A percentile compares a stretch with the other conserved stretches of the same genome.
Evolutionary conservation across 2,329 filamentous ascomycete genomes (phyloP).

Genomic region (Penicillium sp.): DNA sequence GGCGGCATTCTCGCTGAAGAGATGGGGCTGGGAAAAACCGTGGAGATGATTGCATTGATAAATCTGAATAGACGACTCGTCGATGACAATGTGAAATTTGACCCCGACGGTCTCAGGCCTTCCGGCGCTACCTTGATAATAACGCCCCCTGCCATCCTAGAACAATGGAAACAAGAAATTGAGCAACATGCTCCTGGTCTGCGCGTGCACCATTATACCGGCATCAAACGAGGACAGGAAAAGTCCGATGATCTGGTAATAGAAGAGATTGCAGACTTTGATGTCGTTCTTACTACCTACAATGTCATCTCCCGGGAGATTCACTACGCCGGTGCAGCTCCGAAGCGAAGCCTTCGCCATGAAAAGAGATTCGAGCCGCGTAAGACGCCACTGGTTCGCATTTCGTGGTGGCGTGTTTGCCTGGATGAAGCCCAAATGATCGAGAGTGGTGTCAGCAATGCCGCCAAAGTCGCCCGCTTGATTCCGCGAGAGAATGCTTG

Average conservation of each 20-base stretch:
- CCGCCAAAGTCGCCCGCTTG: constrained; percentile 73
- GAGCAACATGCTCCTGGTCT: constrained; percentile 56
- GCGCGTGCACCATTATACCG: constrained; percentile 56
- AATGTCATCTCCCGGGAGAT: constrained; percentile 75
- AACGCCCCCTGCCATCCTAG: constrained; percentile 59
- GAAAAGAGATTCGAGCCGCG: constrained; percentile 64
- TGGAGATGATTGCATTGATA: constrained; percentile 49
- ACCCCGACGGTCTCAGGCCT: constrained; percentile 27
- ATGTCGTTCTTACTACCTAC: constrained; percentile 64
- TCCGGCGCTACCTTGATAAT: constrained; percentile 62
- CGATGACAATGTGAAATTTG: constrained; percentile 15
- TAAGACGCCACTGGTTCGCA: constrained; percentile 73
- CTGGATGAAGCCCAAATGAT: constrained; percentile 79
- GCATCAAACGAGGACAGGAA: constrained; percentile 44
- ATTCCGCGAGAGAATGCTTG: constrained; percentile 85
- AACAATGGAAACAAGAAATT: constrained; percentile 64
- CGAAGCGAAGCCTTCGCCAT: constrained; percentile 66
- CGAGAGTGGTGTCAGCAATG: constrained; percentile 80
- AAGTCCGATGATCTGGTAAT: constrained; percentile 43
- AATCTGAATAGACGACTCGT: constrained; percentile 38
- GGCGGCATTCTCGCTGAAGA: constrained; percentile 52
- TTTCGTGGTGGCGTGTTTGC: constrained; percentile 83
- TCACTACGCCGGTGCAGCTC: constrained; percentile 69
- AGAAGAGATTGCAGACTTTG: constrained; percentile 47
- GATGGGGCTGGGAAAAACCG: constrained; percentile 52